Percentiles rank a stretch among this genome's conserved stretches.
These are phyloP conservation scores for Mycena alexandri DNA, from an alignment of 768 basidiomycete species.

Conservation along the genomic window DNA sequence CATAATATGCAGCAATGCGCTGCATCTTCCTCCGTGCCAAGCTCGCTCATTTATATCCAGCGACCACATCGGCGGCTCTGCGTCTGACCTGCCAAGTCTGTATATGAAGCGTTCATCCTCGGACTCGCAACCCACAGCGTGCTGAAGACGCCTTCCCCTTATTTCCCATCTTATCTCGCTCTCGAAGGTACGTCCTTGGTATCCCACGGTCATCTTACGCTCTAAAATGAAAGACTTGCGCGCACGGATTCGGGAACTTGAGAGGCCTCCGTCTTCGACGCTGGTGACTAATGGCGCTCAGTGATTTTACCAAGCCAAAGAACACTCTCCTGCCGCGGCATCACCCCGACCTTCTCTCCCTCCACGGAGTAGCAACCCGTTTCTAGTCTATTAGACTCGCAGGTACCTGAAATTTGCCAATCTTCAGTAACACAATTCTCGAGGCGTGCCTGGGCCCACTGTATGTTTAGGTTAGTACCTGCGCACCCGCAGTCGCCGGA, in stretches of 20 bases:
- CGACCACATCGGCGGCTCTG: not conserved
- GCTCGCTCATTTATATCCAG: not conserved
- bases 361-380: constrained; percentile 10
- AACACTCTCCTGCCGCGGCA: constrained; percentile 12
- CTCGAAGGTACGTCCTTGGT: not conserved
- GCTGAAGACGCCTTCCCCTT: constrained; percentile 2
- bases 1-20: no score
- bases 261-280: constrained; percentile 28
- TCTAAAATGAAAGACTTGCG: constrained; percentile 22
- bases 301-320: constrained; percentile 10
- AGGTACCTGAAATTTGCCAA: constrained; percentile 14
- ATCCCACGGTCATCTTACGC: constrained; percentile 24
- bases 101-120: constrained; percentile 14
- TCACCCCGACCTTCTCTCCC: constrained; percentile 27
- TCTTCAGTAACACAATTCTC: constrained; percentile 16
- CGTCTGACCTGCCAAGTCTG: constrained; percentile 6
- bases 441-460: constrained; percentile 19
- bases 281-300: not conserved
- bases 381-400: constrained; percentile 28
- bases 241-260: not conserved
- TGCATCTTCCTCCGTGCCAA: not conserved
- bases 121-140: constrained; percentile 16
- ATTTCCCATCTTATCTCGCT: constrained; percentile 20
- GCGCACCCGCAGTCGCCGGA: constrained; percentile 16
- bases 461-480: constrained; percentile 9